Base-by-base conservation (phyloP, 2,329 filamentous ascomycete species). In the Fusarium marasasianum region DNA sequence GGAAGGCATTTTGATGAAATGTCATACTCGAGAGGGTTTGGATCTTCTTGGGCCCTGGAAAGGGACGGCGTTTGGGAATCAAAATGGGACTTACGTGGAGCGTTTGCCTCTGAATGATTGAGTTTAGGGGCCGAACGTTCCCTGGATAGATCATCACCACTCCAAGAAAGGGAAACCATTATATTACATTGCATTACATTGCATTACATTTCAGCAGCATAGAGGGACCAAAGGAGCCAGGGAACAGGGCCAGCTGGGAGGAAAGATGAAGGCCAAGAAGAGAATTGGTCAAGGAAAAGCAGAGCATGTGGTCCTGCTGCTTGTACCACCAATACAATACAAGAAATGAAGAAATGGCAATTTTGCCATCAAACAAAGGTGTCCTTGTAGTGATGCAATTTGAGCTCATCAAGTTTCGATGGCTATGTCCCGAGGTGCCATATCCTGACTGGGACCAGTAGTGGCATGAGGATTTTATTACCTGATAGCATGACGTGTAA, bases 91-190 rank as follows among this genome's bases (percentile, higher is more conserved):
- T 66, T 66, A 71, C 54, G 70, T 63, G 74, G 71, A 70, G 63
- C 72, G 69, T 76, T 74, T 71, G 76, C 68, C 69, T 71, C 64
- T 72, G 71, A 71, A 77, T 77, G 69, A 74, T 68, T 63, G 68
- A 75, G 69, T 77, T 75, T 73, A 61, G 72, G 51, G 78, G 73
- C 65, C 57, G 57, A 63, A 71, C 76, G 75, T 76, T 74, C 74
- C 72, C 75, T 78, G 66, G 73, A 84, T 86, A 87, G 84, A 87
- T 83, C 80, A 85, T 85, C 86, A 86, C 86, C 84, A 85, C 86
- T 87, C 84, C 73, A 79, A 77, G 76, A 74, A 80, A 79, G 78
- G 75, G 70, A 78, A 79, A 76, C 51, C 60, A 76, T 66, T 72
- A 69, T 60, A 76, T 75, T 66, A 38, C 53, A 66, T 67, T 69